Base-by-base conservation (phyloP, 2,329 filamentous ascomycete species). In the Aureobasidium vineae region DNA sequence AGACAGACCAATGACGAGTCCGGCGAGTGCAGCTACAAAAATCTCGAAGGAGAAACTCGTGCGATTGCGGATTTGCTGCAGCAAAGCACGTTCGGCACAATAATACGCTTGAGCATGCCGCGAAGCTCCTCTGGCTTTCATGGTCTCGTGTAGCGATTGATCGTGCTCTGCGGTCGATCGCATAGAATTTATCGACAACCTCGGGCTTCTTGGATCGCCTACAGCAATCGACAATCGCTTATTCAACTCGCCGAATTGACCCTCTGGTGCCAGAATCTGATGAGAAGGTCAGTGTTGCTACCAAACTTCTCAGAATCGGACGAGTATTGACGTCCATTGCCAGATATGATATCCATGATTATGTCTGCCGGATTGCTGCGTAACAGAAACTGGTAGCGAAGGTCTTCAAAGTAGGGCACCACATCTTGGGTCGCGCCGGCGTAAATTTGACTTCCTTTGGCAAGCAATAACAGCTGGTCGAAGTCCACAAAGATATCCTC, bases 301-400 rank as follows among this genome's bases (percentile, higher is more conserved):
- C 71, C 72, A 3, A 68, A 70, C 69, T 84, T 69, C 1, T 66
- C 54, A 8, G 52, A 52, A 13, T 69, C 68, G 5, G 69, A 50
- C 10, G 69, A 83, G 74, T 86, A 86, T 15, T 77, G 72, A 16
- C 79, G 75, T 0, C 84, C 84, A 68, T 86, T 83, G 3, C 85
- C 85, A 0, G 84, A 84, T 70, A 87, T 83, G 69, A 87, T 86
- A 63, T 88, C 85, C n/a, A 85, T 85, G 28, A 87, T 79, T 1
- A 84, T 77, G 68, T 88, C 86, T 10, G 83, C 85, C 6, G 80
- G 80, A 69, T 88, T 88, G 52, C 77, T 78, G 66, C 82, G 77
- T 19, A 73, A 63, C 1, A 75, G 73, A 60, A 87, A 85, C 0
- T 73, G 70, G 72, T 83, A 87, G 2, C 85, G 85, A 15, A 83